These are phyloP conservation scores for Nidula niveotomentosa DNA, from an alignment of 1,284 basidiomycete species.

Conservation along the genomic window DNA sequence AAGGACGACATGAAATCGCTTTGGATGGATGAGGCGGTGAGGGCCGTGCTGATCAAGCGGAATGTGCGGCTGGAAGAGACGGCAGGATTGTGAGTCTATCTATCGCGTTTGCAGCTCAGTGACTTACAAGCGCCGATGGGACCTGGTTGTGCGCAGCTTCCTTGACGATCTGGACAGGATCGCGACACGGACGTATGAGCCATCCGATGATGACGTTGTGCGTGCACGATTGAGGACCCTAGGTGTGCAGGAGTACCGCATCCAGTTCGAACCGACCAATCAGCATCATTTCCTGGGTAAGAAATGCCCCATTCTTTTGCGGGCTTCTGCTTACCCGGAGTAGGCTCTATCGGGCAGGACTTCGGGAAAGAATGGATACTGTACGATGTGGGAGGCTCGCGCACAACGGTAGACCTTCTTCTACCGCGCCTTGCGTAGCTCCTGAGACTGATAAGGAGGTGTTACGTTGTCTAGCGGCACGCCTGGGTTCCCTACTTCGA, in stretches of 20 bases:
- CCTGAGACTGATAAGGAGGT: not conserved
- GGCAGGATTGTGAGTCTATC: constrained; percentile 54
- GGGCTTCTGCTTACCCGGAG: constrained; percentile 4
- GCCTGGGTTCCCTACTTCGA: constrained; percentile 71
- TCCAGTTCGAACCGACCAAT: constrained; percentile 27
- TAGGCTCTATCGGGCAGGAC: constrained; percentile 8
- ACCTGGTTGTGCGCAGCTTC: no score
- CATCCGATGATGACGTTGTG: constrained; percentile 85
- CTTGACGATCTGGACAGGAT: constrained; percentile 63
- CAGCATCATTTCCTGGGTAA: constrained; percentile 9
- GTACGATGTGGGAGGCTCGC: constrained; percentile 54
- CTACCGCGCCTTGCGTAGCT: not conserved
- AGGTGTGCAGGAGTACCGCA: constrained; percentile 50
- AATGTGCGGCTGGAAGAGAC: constrained; percentile 50
- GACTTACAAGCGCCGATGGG: not conserved
- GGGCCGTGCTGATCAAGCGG: constrained; percentile 35
- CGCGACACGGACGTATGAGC: constrained; percentile 67
- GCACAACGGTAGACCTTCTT: constrained; percentile 40
- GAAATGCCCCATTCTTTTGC: constrained; percentile 15
- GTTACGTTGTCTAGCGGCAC: constrained; percentile 32
- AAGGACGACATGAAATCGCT: constrained; percentile 47
- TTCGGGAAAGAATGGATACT: constrained; percentile 43
- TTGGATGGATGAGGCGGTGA: constrained; percentile 47
- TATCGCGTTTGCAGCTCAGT: not conserved
- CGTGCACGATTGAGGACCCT: constrained; percentile 86